These are phyloP conservation scores for Trichocomaceae sp. DNA, from an alignment of 2,329 filamentous ascomycete genomes.

Conservation along the genomic window DNA sequence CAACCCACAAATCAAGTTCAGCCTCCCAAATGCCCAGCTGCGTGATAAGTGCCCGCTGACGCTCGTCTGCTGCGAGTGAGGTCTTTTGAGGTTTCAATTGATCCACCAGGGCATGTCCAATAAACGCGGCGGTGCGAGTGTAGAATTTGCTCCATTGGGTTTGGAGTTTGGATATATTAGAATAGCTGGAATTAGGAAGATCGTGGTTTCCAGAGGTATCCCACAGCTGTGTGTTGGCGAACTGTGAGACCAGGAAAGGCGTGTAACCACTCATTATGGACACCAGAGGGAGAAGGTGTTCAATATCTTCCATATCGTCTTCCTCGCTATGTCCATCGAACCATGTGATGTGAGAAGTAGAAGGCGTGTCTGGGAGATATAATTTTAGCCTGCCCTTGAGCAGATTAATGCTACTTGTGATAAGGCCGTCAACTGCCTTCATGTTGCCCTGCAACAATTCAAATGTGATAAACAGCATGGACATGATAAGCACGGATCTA, in stretches of 20 bases:
- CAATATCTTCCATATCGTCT: not conserved
- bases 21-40: not conserved
- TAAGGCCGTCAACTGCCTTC: not conserved
- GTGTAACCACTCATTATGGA: not conserved
- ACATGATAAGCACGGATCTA: not conserved
- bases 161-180: not conserved
- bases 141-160: not conserved
- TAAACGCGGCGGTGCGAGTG: not conserved
- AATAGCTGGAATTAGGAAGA: not conserved
- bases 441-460: not conserved
- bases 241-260: not conserved
- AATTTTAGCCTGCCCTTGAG: not conserved
- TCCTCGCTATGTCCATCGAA: not conserved
- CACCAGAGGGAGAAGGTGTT: not conserved
- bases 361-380: not conserved
- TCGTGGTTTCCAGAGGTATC: not conserved
- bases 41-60: not conserved
- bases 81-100: not conserved
- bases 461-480: not conserved
- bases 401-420: not conserved
- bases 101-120: not conserved
- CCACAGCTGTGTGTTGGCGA: not conserved
- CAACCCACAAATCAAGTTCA: not conserved
- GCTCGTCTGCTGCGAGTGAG: not conserved
- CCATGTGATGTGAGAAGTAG: not conserved